Evolutionary conservation across 2,329 filamentous ascomycete genomes (phyloP).

Genomic region (Cladosporium sp.): DNA sequence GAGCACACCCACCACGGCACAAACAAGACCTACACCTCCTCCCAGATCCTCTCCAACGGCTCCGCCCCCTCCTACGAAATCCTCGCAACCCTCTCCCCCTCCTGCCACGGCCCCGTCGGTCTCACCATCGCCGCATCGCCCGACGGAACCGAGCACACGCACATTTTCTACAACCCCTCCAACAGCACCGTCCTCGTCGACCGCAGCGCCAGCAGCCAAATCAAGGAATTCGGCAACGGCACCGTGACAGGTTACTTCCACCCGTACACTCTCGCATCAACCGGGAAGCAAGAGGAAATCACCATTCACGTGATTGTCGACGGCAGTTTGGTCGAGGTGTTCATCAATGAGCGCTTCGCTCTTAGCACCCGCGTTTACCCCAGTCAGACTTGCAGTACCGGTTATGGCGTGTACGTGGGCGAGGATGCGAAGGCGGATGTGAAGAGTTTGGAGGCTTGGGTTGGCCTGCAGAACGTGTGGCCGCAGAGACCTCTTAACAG

Average conservation of each 20-base stretch:
- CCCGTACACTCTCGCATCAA: conserved; percentile 35
- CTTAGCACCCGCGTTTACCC: conserved; percentile 44
- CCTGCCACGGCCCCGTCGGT: conserved; percentile 36
- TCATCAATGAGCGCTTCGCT: conserved; percentile 41
- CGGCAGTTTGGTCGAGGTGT: conserved; percentile 44
- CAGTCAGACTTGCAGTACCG: conserved; percentile 38
- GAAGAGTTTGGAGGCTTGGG: conserved; percentile 36
- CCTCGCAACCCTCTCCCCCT: conserved; percentile 26
- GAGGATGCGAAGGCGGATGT: conserved; percentile 30
- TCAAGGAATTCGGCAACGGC: conserved; percentile 39
- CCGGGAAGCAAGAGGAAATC: conserved; percentile 34
- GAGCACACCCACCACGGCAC: conserved; percentile 21
- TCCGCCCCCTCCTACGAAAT: conserved; percentile 13
- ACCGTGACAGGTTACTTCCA: conserved; percentile 44
- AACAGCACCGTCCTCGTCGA: conserved; percentile 45
- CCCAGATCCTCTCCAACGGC: conserved; percentile 36
- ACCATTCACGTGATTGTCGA: conserved; percentile 44
- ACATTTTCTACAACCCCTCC: conserved; percentile 42
- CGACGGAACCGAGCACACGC: conserved; percentile 40
- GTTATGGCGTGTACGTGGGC: conserved; percentile 41
- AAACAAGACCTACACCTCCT: conserved; percentile 23
- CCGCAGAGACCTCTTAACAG: conserved; percentile 39
- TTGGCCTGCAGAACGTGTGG: conserved; percentile 36
- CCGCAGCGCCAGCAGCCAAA: conserved; percentile 38
- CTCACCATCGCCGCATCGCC: conserved; percentile 41